These are phyloP conservation scores for Lecanicillium sp. DNA, from an alignment of 2,329 filamentous ascomycete genomes.

Conservation along the genomic window DNA sequence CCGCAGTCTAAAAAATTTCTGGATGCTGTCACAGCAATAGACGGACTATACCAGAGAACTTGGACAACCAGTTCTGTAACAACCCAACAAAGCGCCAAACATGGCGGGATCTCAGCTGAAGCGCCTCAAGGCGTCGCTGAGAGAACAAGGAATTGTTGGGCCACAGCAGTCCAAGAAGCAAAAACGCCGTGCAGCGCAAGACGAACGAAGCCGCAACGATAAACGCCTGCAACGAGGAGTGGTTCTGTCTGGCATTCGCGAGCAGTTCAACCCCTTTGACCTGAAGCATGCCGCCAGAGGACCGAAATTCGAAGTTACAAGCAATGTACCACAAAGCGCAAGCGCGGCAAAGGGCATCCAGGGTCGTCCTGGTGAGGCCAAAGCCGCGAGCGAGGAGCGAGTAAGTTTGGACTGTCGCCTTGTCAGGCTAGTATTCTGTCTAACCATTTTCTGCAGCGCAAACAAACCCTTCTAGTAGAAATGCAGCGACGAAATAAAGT, in stretches of 20 bases:
- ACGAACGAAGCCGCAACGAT: conserved; percentile 55
- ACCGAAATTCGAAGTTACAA: conserved; percentile 80
- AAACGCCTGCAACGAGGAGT: conserved; percentile 69
- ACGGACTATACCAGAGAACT: too few relatives aligned
- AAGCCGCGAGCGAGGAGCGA: conserved; percentile 78
- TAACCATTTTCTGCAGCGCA: conserved; percentile 42
- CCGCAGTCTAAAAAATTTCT: too few relatives aligned
- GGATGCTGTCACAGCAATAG: too few relatives aligned
- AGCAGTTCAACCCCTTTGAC: conserved; percentile 97
- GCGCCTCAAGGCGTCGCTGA: conserved; percentile 82
- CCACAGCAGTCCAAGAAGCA: conserved; percentile 95
- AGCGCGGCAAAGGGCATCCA: conserved; percentile 51
- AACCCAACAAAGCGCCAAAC: background rate
- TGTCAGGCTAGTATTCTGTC: background rate
- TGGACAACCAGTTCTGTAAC: too few relatives aligned
- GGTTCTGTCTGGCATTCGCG: conserved; percentile 77
- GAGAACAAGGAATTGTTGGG: conserved; percentile 81
- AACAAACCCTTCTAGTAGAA: conserved; percentile 78
- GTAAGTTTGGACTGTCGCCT: conserved; percentile 33
- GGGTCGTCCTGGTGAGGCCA: conserved; percentile 74
- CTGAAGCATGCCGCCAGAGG: conserved; percentile 71
- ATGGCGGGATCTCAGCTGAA: conserved; percentile 98
- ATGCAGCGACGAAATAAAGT: conserved; percentile 85
- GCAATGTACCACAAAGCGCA: conserved; percentile 45
- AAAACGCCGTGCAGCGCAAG: conserved; percentile 64